A percentile compares a stretch with the other conserved stretches of the same genome.
phyloP scores from a whole-genome alignment of 2,329 filamentous ascomycete species.

The Alternaria longipes region DNA sequence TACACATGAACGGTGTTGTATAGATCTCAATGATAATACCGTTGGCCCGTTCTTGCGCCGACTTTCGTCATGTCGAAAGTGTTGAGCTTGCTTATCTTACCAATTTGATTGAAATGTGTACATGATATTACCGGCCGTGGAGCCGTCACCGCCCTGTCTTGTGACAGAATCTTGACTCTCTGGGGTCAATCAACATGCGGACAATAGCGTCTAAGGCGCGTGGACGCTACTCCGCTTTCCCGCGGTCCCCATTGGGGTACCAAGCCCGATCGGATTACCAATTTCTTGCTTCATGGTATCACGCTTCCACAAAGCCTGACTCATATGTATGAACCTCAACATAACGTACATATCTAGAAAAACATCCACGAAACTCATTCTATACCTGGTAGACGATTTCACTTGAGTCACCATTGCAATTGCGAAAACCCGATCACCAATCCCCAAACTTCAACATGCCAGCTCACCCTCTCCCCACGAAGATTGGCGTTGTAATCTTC shows the following conservation, averaged over 20 bases:
- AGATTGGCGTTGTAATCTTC: constrained; percentile 49
- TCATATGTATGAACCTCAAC: not conserved
- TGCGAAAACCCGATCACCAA: not conserved
- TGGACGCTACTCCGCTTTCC: constrained; percentile 13
- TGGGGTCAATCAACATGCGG: not conserved
- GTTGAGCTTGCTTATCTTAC: not conserved
- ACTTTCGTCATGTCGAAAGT: not conserved
- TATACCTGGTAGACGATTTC: not conserved
- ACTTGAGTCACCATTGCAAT: not conserved
- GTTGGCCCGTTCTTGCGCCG: not conserved
- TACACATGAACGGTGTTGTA: constrained; percentile 40
- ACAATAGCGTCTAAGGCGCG: constrained; percentile 8
- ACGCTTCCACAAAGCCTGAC: not conserved
- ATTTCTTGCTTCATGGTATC: constrained; percentile 6
- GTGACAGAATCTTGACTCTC: not conserved
- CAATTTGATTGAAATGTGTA: not conserved
- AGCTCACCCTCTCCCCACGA: constrained; percentile 28
- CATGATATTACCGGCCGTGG: not conserved
- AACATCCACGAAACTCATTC: not conserved
- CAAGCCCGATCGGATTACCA: constrained; percentile 13
- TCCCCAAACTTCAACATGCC: constrained; percentile 4
- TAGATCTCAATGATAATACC: constrained; percentile 10
- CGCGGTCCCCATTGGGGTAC: not conserved
- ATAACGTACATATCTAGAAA: no score
- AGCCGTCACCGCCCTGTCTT: not conserved